Conservation (phyloP, 2,329 filamentous ascomycete genomes). For the Exserohilum rostratum region DNA sequence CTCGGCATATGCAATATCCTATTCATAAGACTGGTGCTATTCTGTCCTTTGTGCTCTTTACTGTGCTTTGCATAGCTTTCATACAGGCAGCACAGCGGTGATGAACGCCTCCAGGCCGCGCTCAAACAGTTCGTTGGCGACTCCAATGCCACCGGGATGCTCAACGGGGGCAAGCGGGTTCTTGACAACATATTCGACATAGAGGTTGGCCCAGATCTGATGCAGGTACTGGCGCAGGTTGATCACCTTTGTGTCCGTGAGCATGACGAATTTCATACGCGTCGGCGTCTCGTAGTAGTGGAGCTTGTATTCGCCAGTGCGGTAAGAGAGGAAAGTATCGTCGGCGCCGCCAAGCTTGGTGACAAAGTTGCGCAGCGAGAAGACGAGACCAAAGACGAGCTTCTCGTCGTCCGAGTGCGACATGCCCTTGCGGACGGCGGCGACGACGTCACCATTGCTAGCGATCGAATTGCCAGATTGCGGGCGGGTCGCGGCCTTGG, state of each 20-base stretch:
- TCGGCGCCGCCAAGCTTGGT: constrained; percentile 92
- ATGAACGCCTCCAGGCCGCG: constrained; percentile 77
- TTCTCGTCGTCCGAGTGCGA: constrained; percentile 85
- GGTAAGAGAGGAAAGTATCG: constrained; percentile 90
- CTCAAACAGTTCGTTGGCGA: constrained; percentile 70
- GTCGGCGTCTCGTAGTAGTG: constrained; percentile 99
- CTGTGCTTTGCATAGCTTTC: constrained; percentile 10
- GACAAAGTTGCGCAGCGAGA: constrained; percentile 95
- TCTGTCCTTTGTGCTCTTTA: background rate
- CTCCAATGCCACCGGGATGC: constrained; percentile 65
- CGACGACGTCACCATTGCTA: constrained; percentile 50
- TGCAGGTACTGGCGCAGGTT: constrained; percentile 95
- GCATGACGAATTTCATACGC: constrained; percentile 93
- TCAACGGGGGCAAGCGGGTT: constrained; percentile 67
- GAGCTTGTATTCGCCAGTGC: constrained; percentile 93
- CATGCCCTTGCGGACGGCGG: constrained; percentile 48
- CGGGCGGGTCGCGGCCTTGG: constrained; percentile 55
- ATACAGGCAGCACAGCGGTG: constrained; percentile 51
- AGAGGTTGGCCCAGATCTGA: constrained; percentile 98
- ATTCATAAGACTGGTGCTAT: background rate
- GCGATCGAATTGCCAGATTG: constrained; percentile 56
- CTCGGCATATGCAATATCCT: background rate
- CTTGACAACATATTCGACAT: constrained; percentile 86
- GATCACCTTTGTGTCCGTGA: constrained; percentile 85
- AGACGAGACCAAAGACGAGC: constrained; percentile 95